Evolutionary conservation across 352 stramenopile genomes (phyloP), one percentile per base, ranked within the genome.

Genomic region (Halophytophthora batemanensis): DNA sequence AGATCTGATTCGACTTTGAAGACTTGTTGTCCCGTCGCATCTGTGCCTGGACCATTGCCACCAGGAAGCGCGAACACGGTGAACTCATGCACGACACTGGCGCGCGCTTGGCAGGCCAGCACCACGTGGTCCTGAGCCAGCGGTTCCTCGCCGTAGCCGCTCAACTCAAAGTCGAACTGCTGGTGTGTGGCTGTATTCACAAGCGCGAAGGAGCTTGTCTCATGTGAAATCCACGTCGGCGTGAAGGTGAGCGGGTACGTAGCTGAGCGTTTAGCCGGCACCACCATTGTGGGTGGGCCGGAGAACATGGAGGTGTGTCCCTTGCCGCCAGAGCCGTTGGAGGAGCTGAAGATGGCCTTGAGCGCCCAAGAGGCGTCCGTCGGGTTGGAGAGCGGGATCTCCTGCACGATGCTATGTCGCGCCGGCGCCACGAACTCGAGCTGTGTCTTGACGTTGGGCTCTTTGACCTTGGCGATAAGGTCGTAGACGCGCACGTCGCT

Each of bases 1-100:
- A 98, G 54, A 56, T 98, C 93, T 3, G 82, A 97, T 40, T 98
- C 93, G 8, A 98, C 86, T 19, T 78, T 83, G 47, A 86, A 98
- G 0, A 59, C 62, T 29, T 89, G 67, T 7, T 43, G 48, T 0
- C 66, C 77, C 13, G 65, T 59, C 0, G 65, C 39, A 12, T 81
- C 71, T 3, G 72, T 59, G 22, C 41, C 21, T 49, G 25, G 25
- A 8, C 33, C 56, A 25, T 46, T 49, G 0, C 49, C 50, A 17
- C 59, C 48, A 29, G 69, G 73, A 11, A 79, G 69, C 44, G 85
- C 89, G 8, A 78, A 54, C 8, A 98, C 77, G 10, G 69, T 51
- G 45, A 97, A 97, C 12, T 77, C 62, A 37, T 94, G 77, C 0
- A 76, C 51, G 6, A 95, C 50, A 45, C 79, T 95, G 33, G 96